Conservation (phyloP, 1,139 yeast species). For the Hansenula anomala region DNA sequence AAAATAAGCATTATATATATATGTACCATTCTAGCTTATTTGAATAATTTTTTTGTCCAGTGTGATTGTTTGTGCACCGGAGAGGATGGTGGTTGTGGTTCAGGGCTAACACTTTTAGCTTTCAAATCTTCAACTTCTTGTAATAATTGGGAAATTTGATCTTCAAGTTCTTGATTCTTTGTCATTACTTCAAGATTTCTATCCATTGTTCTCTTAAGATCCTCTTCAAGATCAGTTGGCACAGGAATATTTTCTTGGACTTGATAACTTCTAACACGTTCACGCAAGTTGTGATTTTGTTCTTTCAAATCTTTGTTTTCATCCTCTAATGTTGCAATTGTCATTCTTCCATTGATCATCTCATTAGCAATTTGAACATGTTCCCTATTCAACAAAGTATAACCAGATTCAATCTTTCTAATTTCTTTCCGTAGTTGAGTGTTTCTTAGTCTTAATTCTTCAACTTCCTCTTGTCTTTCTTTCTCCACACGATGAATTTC, state of each 20-base stretch:
- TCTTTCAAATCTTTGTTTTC: conserved; percentile 54
- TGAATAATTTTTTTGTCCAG: conserved; percentile 5
- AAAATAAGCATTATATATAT: too few species aligned
- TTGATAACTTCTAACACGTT: conserved; percentile 26
- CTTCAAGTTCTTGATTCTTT: conserved; percentile 47
- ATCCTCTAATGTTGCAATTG: conserved; percentile 60
- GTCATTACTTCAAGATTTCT: conserved; percentile 56
- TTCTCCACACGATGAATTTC: conserved; percentile 68
- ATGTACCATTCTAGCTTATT: not conserved
- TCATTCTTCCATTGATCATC: conserved; percentile 56
- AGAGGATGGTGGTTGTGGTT: conserved; percentile 2
- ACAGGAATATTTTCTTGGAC: conserved; percentile 26
- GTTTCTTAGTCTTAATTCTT: conserved; percentile 56
- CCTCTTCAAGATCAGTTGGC: conserved; percentile 37
- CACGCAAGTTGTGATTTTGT: conserved; percentile 38
- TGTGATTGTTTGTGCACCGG: conserved; percentile 1
- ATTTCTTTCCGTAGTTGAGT: conserved; percentile 72
- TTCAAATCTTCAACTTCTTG: conserved; percentile 23
- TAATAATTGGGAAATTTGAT: conserved; percentile 30
- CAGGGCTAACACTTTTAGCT: conserved; percentile 3
- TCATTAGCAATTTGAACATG: conserved; percentile 77
- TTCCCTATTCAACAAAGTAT: conserved; percentile 68
- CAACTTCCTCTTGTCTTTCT: conserved; percentile 67
- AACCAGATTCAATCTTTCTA: conserved; percentile 66
- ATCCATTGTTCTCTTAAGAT: conserved; percentile 48